Evolutionary conservation across 352 stramenopile genomes (phyloP).

Genomic region (Pythium insidiosum): DNA sequence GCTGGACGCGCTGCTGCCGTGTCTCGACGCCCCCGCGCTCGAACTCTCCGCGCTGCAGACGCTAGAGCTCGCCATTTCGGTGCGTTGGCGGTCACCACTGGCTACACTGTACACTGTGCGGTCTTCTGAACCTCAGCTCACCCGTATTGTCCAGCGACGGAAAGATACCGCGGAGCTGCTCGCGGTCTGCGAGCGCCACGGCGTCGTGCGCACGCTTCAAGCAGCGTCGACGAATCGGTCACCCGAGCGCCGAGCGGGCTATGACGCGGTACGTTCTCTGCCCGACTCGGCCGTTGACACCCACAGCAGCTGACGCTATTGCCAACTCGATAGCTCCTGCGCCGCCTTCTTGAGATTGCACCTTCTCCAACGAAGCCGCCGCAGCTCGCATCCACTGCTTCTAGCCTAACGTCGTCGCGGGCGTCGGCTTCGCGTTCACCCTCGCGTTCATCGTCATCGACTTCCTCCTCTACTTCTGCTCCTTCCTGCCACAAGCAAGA

Average conservation of each 20-base stretch:
- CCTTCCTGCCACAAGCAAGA: too few species aligned
- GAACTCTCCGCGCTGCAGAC: conserved; percentile 42
- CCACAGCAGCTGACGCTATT: too few species aligned
- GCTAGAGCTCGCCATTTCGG: conserved; percentile 21
- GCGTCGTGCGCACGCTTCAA: conserved; percentile 5
- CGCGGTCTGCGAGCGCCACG: background rate
- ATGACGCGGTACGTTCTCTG: conserved; percentile 7
- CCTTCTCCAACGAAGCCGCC: background rate
- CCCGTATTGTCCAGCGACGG: too few species aligned
- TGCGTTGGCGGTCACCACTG: too few species aligned
- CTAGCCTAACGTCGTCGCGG: background rate
- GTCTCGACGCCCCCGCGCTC: conserved; percentile 31
- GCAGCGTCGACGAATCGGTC: background rate
- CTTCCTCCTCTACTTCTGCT: background rate
- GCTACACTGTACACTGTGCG: too few species aligned
- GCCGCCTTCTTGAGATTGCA: conserved; percentile 6
- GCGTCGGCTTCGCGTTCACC: background rate
- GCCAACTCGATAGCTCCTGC: conserved; percentile 13
- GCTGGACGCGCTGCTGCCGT: conserved; percentile 25
- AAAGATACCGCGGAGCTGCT: background rate
- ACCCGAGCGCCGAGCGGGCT: conserved; percentile 3
- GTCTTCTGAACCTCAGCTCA: too few species aligned
- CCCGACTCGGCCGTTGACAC: too few species aligned
- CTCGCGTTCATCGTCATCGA: background rate
- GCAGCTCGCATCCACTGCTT: background rate